Conservation (phyloP, 148 eudicot species). For the Dysphania ambrosioides region DNA sequence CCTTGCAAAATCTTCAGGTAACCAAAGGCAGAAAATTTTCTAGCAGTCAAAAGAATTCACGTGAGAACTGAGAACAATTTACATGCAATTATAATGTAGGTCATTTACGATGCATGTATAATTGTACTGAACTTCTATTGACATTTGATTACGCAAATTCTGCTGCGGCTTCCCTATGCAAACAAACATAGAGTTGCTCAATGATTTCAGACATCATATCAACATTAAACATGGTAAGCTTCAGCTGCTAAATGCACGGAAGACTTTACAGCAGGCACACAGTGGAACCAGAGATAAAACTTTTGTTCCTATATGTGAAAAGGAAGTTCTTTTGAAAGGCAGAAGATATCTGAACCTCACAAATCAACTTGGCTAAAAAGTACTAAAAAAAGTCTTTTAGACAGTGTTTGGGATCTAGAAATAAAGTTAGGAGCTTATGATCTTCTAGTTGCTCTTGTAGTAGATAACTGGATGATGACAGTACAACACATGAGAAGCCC, state of each 20-base stretch:
- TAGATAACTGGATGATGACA: too few relatives aligned
- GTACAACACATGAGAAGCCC: not conserved
- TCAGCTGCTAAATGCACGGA: too few relatives aligned
- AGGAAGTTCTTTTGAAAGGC: not conserved
- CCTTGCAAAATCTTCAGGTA: not conserved
- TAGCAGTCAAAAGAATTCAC: not conserved
- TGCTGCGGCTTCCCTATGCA: not conserved
- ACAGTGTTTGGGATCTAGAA: too few relatives aligned
- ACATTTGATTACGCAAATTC: not conserved
- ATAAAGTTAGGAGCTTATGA: too few relatives aligned
- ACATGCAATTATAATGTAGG: not conserved
- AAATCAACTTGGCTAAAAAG: too few relatives aligned
- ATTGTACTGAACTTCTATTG: not conserved
- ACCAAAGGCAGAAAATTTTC: not conserved
- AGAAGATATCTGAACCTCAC: too few relatives aligned
- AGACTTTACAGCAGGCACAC: not conserved
- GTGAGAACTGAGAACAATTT: not conserved
- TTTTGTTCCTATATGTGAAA: not conserved
- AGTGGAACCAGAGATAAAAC: too few relatives aligned
- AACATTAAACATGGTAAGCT: too few relatives aligned
- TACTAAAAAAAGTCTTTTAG: too few relatives aligned
- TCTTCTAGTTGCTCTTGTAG: too few relatives aligned
- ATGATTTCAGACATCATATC: too few relatives aligned
- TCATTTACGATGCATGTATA: not conserved
- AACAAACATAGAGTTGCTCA: not conserved